phyloP scores from a whole-genome alignment of 2,329 filamentous ascomycete species.

The Fusarium sp. region DNA sequence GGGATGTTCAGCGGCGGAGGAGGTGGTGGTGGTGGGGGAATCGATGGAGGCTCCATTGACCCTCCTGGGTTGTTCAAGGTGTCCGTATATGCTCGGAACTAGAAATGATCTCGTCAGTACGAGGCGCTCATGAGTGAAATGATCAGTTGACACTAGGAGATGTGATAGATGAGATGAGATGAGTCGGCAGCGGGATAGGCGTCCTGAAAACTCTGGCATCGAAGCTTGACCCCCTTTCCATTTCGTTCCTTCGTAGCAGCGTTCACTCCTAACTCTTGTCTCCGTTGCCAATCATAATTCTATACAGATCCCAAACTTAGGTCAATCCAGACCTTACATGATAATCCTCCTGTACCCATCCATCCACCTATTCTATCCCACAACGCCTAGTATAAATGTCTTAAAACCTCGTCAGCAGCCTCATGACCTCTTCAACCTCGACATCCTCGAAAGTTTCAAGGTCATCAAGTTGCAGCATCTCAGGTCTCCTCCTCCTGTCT shows the following conservation, averaged over 20 bases:
- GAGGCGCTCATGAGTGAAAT: constrained; percentile 31
- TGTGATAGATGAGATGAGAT: constrained; percentile 40
- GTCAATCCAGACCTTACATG: constrained; percentile 36
- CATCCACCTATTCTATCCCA: constrained; percentile 37
- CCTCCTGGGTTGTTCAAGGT: constrained; percentile 61
- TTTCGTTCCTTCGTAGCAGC: constrained; percentile 44
- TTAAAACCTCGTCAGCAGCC: constrained; percentile 42
- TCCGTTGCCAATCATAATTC: constrained; percentile 40
- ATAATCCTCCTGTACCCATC: constrained; percentile 17
- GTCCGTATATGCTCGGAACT: constrained; percentile 72
- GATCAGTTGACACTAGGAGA: constrained; percentile 44
- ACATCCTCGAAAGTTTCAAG: constrained; percentile 48
- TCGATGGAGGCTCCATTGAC: constrained; percentile 68
- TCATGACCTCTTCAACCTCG: constrained; percentile 46
- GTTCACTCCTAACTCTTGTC: constrained; percentile 41
- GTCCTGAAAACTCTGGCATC: constrained; percentile 47
- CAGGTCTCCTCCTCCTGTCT: constrained; percentile 8
- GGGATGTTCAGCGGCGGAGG: constrained; percentile 86
- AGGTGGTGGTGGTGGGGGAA: constrained; percentile 72
- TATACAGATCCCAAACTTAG: constrained; percentile 40
- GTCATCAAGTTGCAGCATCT: constrained; percentile 34
- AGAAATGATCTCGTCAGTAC: constrained; percentile 40
- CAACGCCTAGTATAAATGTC: constrained; percentile 44
- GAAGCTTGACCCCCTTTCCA: constrained; percentile 47
- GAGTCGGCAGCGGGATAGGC: constrained; percentile 37